A percentile compares a stretch with the other conserved stretches of the same genome.
phyloP scores from a whole-genome alignment of 1,284 basidiomycete genomes.

The Fistulinella cinereoalba region DNA sequence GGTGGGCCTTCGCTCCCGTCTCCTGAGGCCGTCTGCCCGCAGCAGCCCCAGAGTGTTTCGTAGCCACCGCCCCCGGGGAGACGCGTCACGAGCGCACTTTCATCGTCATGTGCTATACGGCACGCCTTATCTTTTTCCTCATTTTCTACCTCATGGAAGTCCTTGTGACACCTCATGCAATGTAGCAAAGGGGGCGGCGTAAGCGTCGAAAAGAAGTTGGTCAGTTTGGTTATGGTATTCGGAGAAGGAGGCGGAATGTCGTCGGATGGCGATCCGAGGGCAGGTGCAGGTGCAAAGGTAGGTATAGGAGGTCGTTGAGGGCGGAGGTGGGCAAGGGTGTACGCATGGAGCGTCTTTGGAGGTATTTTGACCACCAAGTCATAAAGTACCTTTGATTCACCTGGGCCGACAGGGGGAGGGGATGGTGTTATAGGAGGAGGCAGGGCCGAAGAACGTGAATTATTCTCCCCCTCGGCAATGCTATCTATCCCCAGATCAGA shows the following conservation, averaged over 20 bases:
- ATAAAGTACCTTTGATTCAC: constrained; percentile 39
- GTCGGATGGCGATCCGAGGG: constrained; percentile 1
- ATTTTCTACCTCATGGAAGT: constrained; percentile 58
- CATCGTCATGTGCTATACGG: constrained; percentile 54
- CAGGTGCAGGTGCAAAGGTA: constrained; percentile 5
- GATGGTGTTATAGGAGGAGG: constrained; percentile 27
- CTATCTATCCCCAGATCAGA: constrained; percentile 7
- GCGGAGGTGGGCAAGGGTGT: constrained; percentile 52
- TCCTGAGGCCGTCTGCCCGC: constrained; percentile 64
- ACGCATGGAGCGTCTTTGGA: constrained; percentile 61
- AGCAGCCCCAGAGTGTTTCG: constrained; percentile 67
- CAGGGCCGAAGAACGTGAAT: constrained; percentile 4
- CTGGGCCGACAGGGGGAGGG: constrained; percentile 16
- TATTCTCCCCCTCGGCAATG: constrained; percentile 7
- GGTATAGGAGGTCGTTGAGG: constrained; percentile 17
- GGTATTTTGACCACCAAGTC: constrained; percentile 58
- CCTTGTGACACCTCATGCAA: constrained; percentile 70
- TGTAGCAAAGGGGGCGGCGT: constrained; percentile 64
- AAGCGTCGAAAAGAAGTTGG: constrained; percentile 56
- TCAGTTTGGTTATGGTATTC: constrained; percentile 41
- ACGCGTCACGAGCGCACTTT: constrained; percentile 50
- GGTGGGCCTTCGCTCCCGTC: constrained; percentile 77
- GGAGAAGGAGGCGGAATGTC: constrained; percentile 25
- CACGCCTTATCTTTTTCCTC: constrained; percentile 45
- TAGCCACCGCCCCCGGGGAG: constrained; percentile 37